These are phyloP conservation scores for Leishmania mexicana DNA, from an alignment of 208 protist species.

Conservation along the genomic window DNA sequence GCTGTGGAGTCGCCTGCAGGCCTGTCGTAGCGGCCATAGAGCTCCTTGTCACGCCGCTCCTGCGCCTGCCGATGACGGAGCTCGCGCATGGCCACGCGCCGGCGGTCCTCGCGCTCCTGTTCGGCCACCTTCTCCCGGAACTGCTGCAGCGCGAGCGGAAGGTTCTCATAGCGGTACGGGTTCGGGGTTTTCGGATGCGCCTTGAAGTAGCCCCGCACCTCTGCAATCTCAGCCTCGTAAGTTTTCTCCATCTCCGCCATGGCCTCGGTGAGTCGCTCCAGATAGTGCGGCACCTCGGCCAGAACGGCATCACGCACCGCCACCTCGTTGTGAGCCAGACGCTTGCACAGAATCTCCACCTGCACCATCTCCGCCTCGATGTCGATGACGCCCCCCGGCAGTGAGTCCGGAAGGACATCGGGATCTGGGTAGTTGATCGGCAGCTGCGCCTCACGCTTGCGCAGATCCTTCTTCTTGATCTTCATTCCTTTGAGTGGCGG, in stretches of 20 bases:
- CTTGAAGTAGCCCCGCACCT: conserved; percentile 45
- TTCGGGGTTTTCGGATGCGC: conserved; percentile 42
- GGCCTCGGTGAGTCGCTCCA: conserved; percentile 45
- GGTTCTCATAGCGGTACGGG: conserved; percentile 69
- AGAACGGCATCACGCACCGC: conserved; percentile 73
- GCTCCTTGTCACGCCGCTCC: conserved; percentile 36
- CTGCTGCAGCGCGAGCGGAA: conserved; percentile 41
- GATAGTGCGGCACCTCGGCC: conserved; percentile 68
- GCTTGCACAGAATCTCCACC: conserved; percentile 82
- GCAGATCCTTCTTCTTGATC: conserved; percentile 92
- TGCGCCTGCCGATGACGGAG: conserved; percentile 36
- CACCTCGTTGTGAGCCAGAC: conserved; percentile 88
- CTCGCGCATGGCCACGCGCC: conserved; percentile 37
- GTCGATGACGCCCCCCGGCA: conserved; percentile 56
- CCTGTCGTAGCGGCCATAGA: conserved; percentile 42
- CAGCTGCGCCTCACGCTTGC: conserved; percentile 79
- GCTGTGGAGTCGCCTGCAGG: conserved; percentile 15
- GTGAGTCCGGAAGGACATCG: conserved; percentile 43
- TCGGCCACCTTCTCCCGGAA: conserved; percentile 42
- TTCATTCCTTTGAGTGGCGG: conserved; percentile 48
- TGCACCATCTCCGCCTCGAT: conserved; percentile 61
- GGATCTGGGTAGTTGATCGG: conserved; percentile 92
- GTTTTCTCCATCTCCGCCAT: conserved; percentile 53
- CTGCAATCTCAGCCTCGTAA: conserved; percentile 42
- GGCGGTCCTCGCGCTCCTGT: conserved; percentile 36